phyloP scores from a whole-genome alignment of 768 basidiomycete species.

The Russula dissimulans region DNA sequence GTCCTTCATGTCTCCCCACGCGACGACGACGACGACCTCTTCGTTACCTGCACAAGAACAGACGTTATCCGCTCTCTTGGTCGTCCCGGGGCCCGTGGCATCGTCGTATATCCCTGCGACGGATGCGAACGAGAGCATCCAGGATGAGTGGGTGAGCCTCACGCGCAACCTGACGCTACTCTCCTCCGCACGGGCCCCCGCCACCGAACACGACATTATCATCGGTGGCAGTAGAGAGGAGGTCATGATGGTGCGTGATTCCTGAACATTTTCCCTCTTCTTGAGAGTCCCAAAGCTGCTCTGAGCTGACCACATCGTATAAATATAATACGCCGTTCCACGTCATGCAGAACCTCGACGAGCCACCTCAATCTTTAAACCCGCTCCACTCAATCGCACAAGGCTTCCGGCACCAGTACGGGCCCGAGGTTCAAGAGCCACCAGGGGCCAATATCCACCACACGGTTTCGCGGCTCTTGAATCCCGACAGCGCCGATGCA shows the following conservation, averaged over 20 bases:
- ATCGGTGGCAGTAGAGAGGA: constrained; percentile 28
- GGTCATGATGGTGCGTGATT: constrained; percentile 32
- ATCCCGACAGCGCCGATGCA: background rate
- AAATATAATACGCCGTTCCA: background rate
- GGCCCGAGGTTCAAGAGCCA: background rate
- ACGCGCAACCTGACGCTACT: constrained; percentile 54
- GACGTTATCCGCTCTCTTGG: background rate
- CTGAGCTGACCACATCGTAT: too few species aligned
- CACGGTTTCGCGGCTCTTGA: constrained; percentile 23
- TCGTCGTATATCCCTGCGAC: constrained; percentile 11
- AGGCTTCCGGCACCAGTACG: background rate
- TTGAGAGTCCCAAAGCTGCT: background rate
- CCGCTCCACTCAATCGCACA: constrained; percentile 13
- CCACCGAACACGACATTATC: background rate
- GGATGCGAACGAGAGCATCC: constrained; percentile 1
- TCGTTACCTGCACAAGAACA: constrained; percentile 23
- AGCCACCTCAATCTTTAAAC: background rate
- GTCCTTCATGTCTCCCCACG: constrained; percentile 10
- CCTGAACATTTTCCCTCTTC: background rate
- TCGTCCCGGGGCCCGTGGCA: background rate
- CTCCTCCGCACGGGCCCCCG: background rate
- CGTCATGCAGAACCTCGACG: constrained; percentile 13
- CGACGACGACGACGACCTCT: constrained; percentile 7
- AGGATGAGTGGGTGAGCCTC: constrained; percentile 60
- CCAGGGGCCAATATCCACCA: constrained; percentile 20